phyloP scores from a whole-genome alignment of 73 alveolate species.

The Tetrahymena borealis region DNA sequence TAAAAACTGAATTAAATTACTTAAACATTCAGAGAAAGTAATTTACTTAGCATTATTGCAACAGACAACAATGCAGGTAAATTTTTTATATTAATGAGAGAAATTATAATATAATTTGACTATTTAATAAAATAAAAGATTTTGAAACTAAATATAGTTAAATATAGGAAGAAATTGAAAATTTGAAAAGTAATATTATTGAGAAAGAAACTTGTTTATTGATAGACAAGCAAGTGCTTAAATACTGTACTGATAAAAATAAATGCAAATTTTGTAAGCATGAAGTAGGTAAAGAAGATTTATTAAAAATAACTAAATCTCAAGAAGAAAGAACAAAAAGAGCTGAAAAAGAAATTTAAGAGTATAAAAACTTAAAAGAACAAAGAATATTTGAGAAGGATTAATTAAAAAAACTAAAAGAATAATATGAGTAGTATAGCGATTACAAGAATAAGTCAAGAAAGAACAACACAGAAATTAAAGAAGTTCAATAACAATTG shows the following conservation, averaged over 20 bases:
- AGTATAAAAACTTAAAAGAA: background rate
- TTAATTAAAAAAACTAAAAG: background rate
- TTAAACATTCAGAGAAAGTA: background rate
- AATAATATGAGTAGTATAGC: background rate
- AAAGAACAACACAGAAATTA: background rate
- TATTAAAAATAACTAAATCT: background rate
- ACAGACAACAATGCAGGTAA: background rate
- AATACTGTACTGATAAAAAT: background rate
- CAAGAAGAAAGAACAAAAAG: background rate
- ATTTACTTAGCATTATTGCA: background rate
- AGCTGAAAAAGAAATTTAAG: background rate
- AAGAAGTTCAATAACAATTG: background rate
- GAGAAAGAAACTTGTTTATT: background rate
- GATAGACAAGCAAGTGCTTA: background rate
- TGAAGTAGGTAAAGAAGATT: background rate
- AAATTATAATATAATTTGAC: too few relatives aligned
- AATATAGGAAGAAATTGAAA: background rate
- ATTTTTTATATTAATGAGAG: too few relatives aligned
- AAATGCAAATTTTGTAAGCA: background rate
- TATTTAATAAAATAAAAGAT: background rate
- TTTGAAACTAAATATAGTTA: background rate
- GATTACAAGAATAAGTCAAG: background rate
- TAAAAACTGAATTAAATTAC: background rate
- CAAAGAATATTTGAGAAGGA: background rate
- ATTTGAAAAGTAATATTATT: background rate